Base-by-base conservation (phyloP, 202 grass and related monocot genomes). In the Tripidium arundinaceum region DNA sequence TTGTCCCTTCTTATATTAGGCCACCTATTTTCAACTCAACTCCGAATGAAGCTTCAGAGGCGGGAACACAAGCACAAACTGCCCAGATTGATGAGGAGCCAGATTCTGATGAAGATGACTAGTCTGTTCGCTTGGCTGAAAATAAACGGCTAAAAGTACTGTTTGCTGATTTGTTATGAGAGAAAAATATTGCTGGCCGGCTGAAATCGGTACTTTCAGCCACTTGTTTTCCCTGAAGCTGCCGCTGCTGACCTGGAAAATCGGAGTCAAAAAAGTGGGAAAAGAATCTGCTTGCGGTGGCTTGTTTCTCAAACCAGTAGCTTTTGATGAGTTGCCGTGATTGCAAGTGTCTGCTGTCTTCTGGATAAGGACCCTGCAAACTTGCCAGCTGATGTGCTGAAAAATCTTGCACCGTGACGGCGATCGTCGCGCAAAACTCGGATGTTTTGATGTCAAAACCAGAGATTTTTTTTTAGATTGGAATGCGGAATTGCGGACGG, bases 21-120 rank as follows among this genome's bases (percentile, higher is more conserved):
- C 86, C 93, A 37, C 27, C 60, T 69, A 70, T 89, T 11, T 97
- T 91, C 75, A 91, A 62, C 78, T 85, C 86, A 49, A 76, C 77
- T 24, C 18, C 39, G 0, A 82, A 8, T 1, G 50, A 85, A n/a
- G n/a, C n/a, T n/a, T n/a, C n/a, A n/a, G n/a, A n/a, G n/a, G n/a
- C n/a, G n/a, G n/a, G n/a, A n/a, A n/a, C n/a, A n/a, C n/a, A n/a
- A n/a, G n/a, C n/a, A n/a, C n/a, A n/a, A n/a, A n/a, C n/a, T n/a
- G n/a, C 7, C 0, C 40, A 81, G 26, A 28, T 31, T 26, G 76
- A 88, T 6, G 87, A 89, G 57, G 83, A 49, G 47, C 34, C 19
- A 25, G 63, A 89, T 47, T 88, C 88, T 34, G 87, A 92, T 11
- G 81, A 88, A 22, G 89, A 98, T 8, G 90, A 95, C 64, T n/a